Conservation (phyloP, 1,139 yeast species). For the Pichia sp. region DNA sequence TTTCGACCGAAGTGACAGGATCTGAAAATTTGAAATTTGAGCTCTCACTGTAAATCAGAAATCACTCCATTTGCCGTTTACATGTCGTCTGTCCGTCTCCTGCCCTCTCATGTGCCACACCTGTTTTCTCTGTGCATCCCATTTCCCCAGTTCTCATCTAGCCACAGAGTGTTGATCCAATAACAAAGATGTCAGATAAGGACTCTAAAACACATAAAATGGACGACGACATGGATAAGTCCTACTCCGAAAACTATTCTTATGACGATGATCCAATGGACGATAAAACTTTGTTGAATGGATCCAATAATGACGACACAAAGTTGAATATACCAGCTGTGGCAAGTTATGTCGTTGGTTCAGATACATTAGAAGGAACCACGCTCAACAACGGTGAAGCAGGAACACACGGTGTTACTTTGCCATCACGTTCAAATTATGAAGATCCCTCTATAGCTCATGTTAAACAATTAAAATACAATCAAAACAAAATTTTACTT, state of each 20-base stretch:
- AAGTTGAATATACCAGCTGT: slow-evolving; percentile 13
- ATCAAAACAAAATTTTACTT: slow-evolving; percentile 60
- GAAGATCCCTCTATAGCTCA: slow-evolving; percentile 33
- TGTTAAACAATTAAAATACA: slow-evolving; percentile 68
- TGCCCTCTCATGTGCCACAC: too few relatives aligned
- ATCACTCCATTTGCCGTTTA: slow-evolving; percentile 12
- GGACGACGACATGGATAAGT: slow-evolving; percentile 7
- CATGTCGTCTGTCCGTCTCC: too few relatives aligned
- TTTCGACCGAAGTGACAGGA: too few relatives aligned
- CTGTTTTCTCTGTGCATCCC: too few relatives aligned
- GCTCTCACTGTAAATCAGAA: neutral
- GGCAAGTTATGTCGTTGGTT: slow-evolving; percentile 21
- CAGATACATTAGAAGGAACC: slow-evolving; percentile 27
- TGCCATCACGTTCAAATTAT: neutral
- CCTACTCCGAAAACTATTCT: slow-evolving; percentile 14
- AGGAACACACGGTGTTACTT: neutral
- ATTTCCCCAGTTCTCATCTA: too few relatives aligned
- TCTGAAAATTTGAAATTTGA: neutral
- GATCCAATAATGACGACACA: neutral
- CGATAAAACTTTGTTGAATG: slow-evolving; percentile 17
- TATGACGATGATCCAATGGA: slow-evolving; percentile 3
- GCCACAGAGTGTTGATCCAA: too few relatives aligned
- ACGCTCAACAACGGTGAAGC: slow-evolving; percentile 27
- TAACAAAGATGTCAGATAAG: neutral
- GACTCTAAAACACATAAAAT: neutral